These are phyloP conservation scores for Zygnema cylindricum DNA, from an alignment of 139 green algal species.

Conservation along the genomic window DNA sequence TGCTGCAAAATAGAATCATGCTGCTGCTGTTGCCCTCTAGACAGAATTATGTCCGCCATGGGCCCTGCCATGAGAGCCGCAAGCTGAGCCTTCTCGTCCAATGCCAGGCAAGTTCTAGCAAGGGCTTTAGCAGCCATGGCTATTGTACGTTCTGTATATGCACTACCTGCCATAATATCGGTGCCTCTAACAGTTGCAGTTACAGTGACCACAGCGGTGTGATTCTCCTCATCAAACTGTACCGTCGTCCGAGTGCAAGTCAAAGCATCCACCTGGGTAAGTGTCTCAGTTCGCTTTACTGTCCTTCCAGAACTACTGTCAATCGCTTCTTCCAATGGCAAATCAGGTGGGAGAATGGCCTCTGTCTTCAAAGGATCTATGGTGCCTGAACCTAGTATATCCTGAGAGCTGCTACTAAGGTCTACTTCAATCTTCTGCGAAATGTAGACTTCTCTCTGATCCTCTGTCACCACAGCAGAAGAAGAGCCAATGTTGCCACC, in stretches of 20 bases:
- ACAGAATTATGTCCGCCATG: constrained; percentile 20
- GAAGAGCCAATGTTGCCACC: background rate
- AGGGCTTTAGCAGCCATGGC: constrained; percentile 44
- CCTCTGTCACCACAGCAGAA: constrained; percentile 20
- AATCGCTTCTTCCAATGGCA: background rate
- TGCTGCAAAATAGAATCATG: constrained; percentile 26
- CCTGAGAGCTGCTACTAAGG: background rate
- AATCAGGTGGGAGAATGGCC: background rate
- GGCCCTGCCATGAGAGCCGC: background rate
- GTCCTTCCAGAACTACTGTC: background rate
- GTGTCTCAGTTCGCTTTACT: background rate
- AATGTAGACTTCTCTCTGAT: constrained; percentile 33
- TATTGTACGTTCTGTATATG: constrained; percentile 41
- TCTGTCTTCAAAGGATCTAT: background rate
- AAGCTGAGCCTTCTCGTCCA: constrained; percentile 55
- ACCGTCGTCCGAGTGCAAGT: constrained; percentile 51
- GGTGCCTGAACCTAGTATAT: constrained; percentile 3
- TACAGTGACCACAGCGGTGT: constrained; percentile 46
- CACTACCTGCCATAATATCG: background rate
- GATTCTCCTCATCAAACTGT: constrained; percentile 40
- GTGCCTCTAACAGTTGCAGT: constrained; percentile 46
- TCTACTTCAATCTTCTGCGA: constrained; percentile 51
- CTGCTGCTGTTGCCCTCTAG: background rate
- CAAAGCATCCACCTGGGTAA: constrained; percentile 33
- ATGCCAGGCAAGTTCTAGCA: constrained; percentile 40